Evolutionary conservation across 73 alveolate species (phyloP), one percentile per base, ranked within the genome.

Genomic region (Blepharisma japonicum): DNA sequence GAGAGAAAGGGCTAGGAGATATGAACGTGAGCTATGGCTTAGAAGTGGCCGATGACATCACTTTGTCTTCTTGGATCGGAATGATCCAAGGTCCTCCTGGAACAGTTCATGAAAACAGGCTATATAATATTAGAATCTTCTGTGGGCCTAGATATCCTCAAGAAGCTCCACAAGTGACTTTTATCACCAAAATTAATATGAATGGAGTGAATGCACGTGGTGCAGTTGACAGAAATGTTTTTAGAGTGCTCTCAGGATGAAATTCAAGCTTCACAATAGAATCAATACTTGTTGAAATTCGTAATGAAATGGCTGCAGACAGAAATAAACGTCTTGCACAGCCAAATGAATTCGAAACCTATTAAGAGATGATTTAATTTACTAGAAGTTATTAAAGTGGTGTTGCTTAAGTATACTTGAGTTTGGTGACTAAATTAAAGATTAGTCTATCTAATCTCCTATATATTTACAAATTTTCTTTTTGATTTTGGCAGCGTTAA

Each of bases 61-160:
- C 95, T 53, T 86, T 95, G 89, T 94, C 98, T 56, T 71, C 91
- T 86, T 95, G 99, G 99, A 95, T 90, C 83, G 99, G 99, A 23
- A 94, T 97, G 80, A 95, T 95, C 68, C 84, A 93, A 42, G 98
- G 97, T 21, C 97, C 97, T 38, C 89, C 90, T 61, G 92, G 84
- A 82, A 55, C 71, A 54, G 67, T 71, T 77, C 88, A 70, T 79
- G 98, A 92, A 78, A 86, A 86, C 78, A 81, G 98, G 61, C 89
- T 95, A 53, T 95, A 93, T 90, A 85, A 88, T 86, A 82, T 95
- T 76, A 81, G 82, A 78, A 91, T 95, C 79, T 79, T 71, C 50
- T 93, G 98, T 78, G 99, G 97, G 27, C 90, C 89, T 6, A 71
- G 89, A 89, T 95, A 95, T 86, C 99, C 99, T 11, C 55, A 68